Conservation (phyloP, 2,329 filamentous ascomycete genomes). For the Aureobasidium vineae region DNA sequence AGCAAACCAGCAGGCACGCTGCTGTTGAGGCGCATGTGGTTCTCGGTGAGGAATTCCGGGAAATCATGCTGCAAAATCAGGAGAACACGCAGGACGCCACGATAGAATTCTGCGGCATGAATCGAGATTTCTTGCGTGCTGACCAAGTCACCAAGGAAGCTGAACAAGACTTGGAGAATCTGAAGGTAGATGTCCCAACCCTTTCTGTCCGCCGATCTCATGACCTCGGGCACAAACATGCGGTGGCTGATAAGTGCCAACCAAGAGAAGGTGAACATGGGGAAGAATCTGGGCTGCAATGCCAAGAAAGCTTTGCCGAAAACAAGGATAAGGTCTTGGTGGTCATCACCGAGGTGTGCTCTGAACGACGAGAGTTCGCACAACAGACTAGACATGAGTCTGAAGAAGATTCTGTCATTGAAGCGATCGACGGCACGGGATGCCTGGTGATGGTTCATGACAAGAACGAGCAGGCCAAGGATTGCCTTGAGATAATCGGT, state of each 20-base stretch:
- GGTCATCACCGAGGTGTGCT: constrained; percentile 33
- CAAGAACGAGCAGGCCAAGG: constrained; percentile 71
- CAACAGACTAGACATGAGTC: constrained; percentile 79
- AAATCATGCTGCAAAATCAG: constrained; percentile 90
- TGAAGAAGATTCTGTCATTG: constrained; percentile 87
- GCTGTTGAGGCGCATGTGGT: constrained; percentile 78
- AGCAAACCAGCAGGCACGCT: constrained; percentile 79
- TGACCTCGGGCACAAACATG: constrained; percentile 74
- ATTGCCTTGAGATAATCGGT: constrained; percentile 73
- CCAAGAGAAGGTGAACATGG: constrained; percentile 85
- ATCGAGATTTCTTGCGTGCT: constrained; percentile 68
- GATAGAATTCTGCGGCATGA: constrained; percentile 78
- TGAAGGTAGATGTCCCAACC: constrained; percentile 77
- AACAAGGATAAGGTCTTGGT: constrained; percentile 59
- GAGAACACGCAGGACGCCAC: constrained; percentile 76
- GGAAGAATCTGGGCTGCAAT: constrained; percentile 73
- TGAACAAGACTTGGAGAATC: constrained; percentile 49
- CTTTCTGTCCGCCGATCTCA: constrained; percentile 63
- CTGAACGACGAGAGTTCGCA: constrained; percentile 59
- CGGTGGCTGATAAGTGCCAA: constrained; percentile 78
- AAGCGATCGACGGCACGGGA: constrained; percentile 73
- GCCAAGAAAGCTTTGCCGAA: constrained; percentile 70
- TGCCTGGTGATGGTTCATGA: constrained; percentile 82
- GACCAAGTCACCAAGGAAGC: constrained; percentile 74
- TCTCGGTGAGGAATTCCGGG: constrained; percentile 85